Conservation (phyloP, 257 asterid genomes). For the Solanum commersonii region DNA sequence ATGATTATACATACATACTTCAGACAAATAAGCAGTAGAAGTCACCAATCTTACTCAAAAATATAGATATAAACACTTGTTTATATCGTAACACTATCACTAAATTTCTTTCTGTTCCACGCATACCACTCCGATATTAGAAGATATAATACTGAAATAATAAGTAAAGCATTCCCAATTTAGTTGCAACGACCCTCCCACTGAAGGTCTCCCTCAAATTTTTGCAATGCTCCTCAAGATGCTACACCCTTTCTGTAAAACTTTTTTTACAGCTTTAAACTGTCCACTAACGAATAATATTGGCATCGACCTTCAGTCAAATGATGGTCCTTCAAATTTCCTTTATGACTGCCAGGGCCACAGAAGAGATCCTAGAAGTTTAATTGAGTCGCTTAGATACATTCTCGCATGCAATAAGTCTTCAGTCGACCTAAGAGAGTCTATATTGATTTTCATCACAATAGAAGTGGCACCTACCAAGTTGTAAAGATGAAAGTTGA, state of each 20-base stretch:
- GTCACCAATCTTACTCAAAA: background rate
- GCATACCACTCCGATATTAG: background rate
- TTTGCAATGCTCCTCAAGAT: background rate
- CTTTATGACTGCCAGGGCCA: background rate
- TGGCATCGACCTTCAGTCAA: background rate
- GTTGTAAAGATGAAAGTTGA: conserved; percentile 80
- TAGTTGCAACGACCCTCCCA: background rate
- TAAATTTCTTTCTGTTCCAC: background rate
- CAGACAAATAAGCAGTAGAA: background rate
- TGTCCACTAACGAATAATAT: background rate
- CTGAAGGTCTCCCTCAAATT: background rate
- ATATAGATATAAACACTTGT: background rate
- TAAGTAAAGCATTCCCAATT: background rate
- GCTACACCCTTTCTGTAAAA: background rate
- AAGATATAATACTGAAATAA: background rate
- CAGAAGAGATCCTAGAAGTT: background rate
- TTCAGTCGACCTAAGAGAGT: background rate
- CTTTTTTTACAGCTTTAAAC: background rate
- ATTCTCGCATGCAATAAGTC: background rate
- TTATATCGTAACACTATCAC: background rate
- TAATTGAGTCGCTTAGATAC: background rate
- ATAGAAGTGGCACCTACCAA: conserved; percentile 41
- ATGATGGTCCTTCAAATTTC: background rate
- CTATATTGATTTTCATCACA: background rate
- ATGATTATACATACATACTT: background rate